Percentiles rank a stretch among this genome's conserved stretches.
These are phyloP conservation scores for Eucalyptus marginata DNA, from an alignment of 345 rosid genomes.

Conservation along the genomic window DNA sequence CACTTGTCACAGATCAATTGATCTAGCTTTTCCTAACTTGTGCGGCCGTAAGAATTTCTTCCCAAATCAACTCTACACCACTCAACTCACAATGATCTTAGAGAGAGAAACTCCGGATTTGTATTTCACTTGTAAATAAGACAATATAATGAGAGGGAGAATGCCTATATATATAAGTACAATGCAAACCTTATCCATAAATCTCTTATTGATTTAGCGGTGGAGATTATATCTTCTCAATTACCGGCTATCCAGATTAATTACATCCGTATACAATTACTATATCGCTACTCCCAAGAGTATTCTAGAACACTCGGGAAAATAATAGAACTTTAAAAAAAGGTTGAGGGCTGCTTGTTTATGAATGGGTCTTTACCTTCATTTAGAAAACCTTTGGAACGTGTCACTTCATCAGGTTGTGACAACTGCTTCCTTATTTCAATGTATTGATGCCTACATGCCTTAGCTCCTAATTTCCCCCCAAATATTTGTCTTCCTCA, in stretches of 20 bases:
- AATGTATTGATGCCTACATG: neutral
- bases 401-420: neutral
- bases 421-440: neutral
- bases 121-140: no score
- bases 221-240: no score
- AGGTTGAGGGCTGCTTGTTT: neutral
- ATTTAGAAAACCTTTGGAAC: neutral
- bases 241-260: no score
- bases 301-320: no score
- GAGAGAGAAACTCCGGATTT: no score
- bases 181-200: neutral
- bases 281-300: neutral
- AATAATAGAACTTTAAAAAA: no score
- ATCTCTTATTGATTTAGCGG: neutral
- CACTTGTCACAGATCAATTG: rapidly evolving
- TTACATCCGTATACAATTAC: no score
- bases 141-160: rapidly evolving
- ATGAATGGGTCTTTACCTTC: neutral
- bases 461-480: neutral
- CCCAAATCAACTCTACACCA: no score
- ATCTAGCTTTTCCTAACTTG: no score
- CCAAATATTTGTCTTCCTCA: neutral
- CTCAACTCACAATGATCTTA: no score
- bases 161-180: rapidly evolving
- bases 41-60: no score